phyloP scores from a whole-genome alignment of 2,329 filamentous ascomycete genomes.

The Sordariomycetes sp. region DNA sequence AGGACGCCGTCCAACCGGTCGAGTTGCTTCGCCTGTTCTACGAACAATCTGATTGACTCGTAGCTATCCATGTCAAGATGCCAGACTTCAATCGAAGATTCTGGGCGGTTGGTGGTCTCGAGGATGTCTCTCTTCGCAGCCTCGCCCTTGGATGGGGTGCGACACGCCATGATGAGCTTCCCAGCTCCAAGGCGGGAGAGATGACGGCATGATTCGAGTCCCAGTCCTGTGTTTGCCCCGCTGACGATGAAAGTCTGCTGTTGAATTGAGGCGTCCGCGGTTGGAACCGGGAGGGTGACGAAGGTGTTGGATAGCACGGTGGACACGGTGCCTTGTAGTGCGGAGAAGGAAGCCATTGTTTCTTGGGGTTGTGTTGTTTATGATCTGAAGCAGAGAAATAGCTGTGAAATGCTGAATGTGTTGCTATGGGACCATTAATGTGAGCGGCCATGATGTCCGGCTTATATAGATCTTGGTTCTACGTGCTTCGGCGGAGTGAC shows the following conservation, averaged over 20 bases:
- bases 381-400: too few relatives aligned
- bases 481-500: too few relatives aligned
- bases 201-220: slow-evolving; percentile 26
- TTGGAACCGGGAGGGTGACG: slow-evolving; percentile 7
- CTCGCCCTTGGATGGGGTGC: slow-evolving; percentile 2
- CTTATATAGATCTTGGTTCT: too few relatives aligned
- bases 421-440: too few relatives aligned
- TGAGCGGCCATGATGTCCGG: too few relatives aligned
- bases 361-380: not conserved
- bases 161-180: slow-evolving; percentile 24
- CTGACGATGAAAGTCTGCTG: slow-evolving; percentile 24
- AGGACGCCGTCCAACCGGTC: slow-evolving; percentile 32
- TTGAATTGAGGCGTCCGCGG: slow-evolving; percentile 8
- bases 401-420: too few relatives aligned
- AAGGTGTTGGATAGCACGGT: slow-evolving; percentile 2
- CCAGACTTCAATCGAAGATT: slow-evolving; percentile 12
- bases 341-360: slow-evolving; percentile 1
- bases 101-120: not conserved
- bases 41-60: slow-evolving; percentile 12
- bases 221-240: slow-evolving; percentile 27
- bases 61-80: slow-evolving; percentile 15
- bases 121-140: slow-evolving; percentile 2
- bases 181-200: slow-evolving; percentile 20
- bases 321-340: not conserved
- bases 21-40: slow-evolving; percentile 19